These are phyloP conservation scores for Passalora sequoiae DNA, from an alignment of 2,329 filamentous ascomycete species.

Conservation along the genomic window DNA sequence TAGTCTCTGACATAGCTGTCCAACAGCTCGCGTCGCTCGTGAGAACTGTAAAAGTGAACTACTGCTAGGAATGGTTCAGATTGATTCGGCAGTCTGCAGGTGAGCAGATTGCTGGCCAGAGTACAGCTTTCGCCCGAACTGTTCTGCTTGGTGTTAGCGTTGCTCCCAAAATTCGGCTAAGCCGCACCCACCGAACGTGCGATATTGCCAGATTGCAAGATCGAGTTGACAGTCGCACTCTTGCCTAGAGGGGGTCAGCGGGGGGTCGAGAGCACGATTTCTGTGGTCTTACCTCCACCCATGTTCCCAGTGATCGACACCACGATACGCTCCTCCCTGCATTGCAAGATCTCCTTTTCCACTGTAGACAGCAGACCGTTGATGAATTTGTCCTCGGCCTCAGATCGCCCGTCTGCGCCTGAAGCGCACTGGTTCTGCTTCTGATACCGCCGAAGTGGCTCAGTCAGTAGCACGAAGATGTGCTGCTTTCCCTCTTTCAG, in stretches of 20 bases:
- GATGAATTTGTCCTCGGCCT: slow-evolving; percentile 5
- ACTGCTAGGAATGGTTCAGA: slow-evolving; percentile 15
- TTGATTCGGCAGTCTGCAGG: slow-evolving; percentile 9
- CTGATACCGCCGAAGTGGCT: too few relatives aligned
- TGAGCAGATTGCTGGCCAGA: slow-evolving; percentile 17
- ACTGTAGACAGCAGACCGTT: slow-evolving; percentile 7
- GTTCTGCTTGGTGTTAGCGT: slow-evolving; percentile 13
- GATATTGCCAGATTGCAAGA: slow-evolving; percentile 19
- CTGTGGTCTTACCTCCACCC: slow-evolving; percentile 10
- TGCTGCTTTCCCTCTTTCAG: too few relatives aligned
- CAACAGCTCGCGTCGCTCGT: too few relatives aligned
- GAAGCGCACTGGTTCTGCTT: too few relatives aligned
- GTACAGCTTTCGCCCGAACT: slow-evolving; percentile 20
- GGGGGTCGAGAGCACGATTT: neutral
- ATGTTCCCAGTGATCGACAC: slow-evolving; percentile 19
- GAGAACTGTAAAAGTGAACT: slow-evolving; percentile 16
- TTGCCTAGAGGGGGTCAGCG: slow-evolving; percentile 13
- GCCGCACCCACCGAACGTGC: slow-evolving; percentile 15
- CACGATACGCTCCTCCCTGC: slow-evolving; percentile 1
- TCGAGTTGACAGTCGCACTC: slow-evolving; percentile 24
- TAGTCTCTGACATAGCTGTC: slow-evolving; percentile 15
- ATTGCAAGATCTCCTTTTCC: neutral
- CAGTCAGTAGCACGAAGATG: too few relatives aligned
- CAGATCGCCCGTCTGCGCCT: too few relatives aligned
- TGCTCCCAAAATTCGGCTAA: neutral